These are phyloP conservation scores for Panicum miliaceum DNA, from an alignment of 176 grass and related monocot species.

Conservation along the genomic window DNA sequence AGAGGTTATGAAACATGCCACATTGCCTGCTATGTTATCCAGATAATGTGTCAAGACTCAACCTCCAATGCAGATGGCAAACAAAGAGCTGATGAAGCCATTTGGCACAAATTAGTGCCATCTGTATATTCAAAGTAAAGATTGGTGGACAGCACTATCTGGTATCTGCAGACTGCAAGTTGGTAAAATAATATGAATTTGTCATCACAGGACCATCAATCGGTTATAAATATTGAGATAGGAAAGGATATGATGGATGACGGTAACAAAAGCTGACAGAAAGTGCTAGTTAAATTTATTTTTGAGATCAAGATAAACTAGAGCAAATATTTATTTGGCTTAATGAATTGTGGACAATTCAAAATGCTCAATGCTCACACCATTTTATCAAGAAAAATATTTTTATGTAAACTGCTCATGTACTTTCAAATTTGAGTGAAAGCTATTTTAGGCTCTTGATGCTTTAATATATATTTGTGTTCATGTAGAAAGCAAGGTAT, in stretches of 20 bases:
- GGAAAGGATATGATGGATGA: neutral
- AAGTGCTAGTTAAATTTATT: slow-evolving; percentile 10
- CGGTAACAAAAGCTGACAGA: neutral
- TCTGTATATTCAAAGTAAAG: neutral
- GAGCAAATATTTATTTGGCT: neutral
- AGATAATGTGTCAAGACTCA: neutral
- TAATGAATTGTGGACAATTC: neutral
- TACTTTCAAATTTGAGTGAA: neutral
- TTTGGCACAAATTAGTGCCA: neutral
- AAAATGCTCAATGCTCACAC: neutral
- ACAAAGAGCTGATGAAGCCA: too few species aligned
- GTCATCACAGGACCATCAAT: neutral
- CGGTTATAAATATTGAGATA: slow-evolving; percentile 21
- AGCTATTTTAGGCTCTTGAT: slow-evolving; percentile 6
- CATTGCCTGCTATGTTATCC: neutral
- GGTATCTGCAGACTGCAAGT: neutral
- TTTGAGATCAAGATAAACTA: slow-evolving; percentile 1
- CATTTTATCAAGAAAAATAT: slow-evolving; percentile 7
- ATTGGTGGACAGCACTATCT: slow-evolving; percentile 2
- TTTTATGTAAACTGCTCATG: neutral
- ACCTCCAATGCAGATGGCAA: neutral
- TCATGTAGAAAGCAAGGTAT: slow-evolving; percentile 16
- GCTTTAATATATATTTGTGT: neutral
- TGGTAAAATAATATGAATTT: slow-evolving; percentile 16
- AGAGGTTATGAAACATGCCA: slow-evolving; percentile 15